A percentile compares a stretch with the other conserved stretches of the same genome.
These are phyloP conservation scores for Cyberlindnera suaveolens DNA, from an alignment of 805 yeast species.

Conservation along the genomic window DNA sequence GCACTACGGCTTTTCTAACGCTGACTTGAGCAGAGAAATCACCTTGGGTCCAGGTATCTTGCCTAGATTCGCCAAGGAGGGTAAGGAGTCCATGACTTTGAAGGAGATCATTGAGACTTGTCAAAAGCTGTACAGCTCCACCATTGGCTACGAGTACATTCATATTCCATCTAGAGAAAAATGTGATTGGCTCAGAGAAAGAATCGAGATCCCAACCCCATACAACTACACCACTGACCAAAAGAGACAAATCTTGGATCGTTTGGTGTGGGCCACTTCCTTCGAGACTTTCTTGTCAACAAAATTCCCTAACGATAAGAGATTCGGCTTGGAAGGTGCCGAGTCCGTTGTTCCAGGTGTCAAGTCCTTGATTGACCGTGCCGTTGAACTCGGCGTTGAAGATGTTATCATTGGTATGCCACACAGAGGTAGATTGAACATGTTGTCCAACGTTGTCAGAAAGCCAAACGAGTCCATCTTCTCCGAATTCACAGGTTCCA, in stretches of 20 bases:
- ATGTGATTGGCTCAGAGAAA: constrained; percentile 98
- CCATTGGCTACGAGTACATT: constrained; percentile 91
- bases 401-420: constrained; percentile 99
- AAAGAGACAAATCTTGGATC: constrained; percentile 93
- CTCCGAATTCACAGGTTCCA: constrained; percentile 90
- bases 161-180: constrained; percentile 93
- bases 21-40: constrained; percentile 76
- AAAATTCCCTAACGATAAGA: constrained; percentile 96
- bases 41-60: constrained; percentile 96
- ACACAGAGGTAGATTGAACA: constrained; percentile 97
- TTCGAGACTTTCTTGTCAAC: constrained; percentile 90
- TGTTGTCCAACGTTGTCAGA: constrained; percentile 96
- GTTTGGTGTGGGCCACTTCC: constrained; percentile 93
- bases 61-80: constrained; percentile 75
- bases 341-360: constrained; percentile 96
- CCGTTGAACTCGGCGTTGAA: constrained; percentile 89
- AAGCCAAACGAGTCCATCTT: constrained; percentile 98
- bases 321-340: constrained; percentile 98
- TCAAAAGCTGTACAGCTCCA: constrained; percentile 79
- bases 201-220: constrained; percentile 89
- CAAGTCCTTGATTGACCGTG: constrained; percentile 89
- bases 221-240: constrained; percentile 78
- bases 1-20: constrained; percentile 85
- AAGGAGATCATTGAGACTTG: constrained; percentile 73
- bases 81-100: constrained; percentile 57